phyloP scores from a whole-genome alignment of 208 protist species.

The Angomonas ambiguus region DNA sequence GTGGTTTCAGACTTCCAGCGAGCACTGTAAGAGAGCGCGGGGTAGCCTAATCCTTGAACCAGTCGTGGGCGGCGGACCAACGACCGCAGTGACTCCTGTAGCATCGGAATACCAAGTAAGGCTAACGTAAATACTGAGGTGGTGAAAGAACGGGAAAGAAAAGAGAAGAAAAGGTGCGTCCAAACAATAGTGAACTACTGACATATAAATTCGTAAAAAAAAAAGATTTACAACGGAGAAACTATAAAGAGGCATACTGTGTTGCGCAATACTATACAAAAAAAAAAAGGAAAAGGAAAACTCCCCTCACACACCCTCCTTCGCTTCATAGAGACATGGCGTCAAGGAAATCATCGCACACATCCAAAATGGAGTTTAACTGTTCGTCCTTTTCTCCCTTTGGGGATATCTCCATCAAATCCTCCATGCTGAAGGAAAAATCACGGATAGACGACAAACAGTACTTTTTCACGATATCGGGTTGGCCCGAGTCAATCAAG shows the following conservation, averaged over 20 bases:
- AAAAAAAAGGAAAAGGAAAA: too few relatives aligned
- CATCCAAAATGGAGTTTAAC: conserved; percentile 82
- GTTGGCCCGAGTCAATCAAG: conserved; percentile 38
- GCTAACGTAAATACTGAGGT: neutral
- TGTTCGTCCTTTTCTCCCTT: conserved; percentile 77
- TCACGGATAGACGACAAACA: conserved; percentile 54
- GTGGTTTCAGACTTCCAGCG: neutral
- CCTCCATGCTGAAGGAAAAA: conserved; percentile 67
- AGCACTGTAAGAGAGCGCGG: neutral
- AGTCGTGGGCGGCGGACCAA: too few relatives aligned
- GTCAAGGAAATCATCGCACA: conserved; percentile 80
- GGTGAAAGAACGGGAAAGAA: neutral
- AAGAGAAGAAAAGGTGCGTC: conserved; percentile 10
- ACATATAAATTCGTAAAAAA: too few relatives aligned
- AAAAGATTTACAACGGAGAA: too few relatives aligned
- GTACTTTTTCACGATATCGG: conserved; percentile 54
- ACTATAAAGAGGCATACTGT: too few relatives aligned
- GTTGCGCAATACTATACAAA: conserved; percentile 8
- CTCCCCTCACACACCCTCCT: neutral
- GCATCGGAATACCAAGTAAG: neutral
- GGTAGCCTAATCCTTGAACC: too few relatives aligned
- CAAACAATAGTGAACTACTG: neutral
- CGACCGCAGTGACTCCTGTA: too few relatives aligned
- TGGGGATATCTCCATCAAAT: conserved; percentile 60
- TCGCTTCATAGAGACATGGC: conserved; percentile 17